These are phyloP conservation scores for Aspergillus brunneoviolaceus DNA, from an alignment of 2,329 filamentous ascomycete species.

Conservation along the genomic window DNA sequence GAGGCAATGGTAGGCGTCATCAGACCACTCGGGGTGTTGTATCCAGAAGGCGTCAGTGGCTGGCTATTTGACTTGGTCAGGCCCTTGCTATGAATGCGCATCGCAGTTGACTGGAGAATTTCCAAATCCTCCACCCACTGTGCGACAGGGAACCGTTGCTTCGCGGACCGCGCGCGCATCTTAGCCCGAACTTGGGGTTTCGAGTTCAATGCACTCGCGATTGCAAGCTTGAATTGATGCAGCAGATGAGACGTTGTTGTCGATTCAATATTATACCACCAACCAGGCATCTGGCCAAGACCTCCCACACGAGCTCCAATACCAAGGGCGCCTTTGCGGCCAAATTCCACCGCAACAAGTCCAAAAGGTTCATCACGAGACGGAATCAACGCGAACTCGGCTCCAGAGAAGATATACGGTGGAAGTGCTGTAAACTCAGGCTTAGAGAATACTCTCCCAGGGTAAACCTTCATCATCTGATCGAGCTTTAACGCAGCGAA, in stretches of 20 bases:
- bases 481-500: slow-evolving; percentile 66
- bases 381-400: slow-evolving; percentile 67
- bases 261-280: slow-evolving; percentile 69
- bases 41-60: slow-evolving; percentile 42
- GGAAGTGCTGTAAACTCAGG: slow-evolving; percentile 67
- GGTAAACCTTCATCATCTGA: slow-evolving; percentile 64
- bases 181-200: slow-evolving; percentile 56
- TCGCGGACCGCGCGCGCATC: slow-evolving; percentile 65
- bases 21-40: slow-evolving; percentile 43
- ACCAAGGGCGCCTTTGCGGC: slow-evolving; percentile 65
- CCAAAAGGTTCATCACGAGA: slow-evolving; percentile 69
- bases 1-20: slow-evolving; percentile 35
- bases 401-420: slow-evolving; percentile 66
- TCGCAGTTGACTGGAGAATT: slow-evolving; percentile 60
- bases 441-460: slow-evolving; percentile 65
- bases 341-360: slow-evolving; percentile 67
- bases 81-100: slow-evolving; percentile 56
- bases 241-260: slow-evolving; percentile 62
- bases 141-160: slow-evolving; percentile 66
- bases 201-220: slow-evolving; percentile 60
- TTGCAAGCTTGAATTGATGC: slow-evolving; percentile 64
- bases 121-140: slow-evolving; percentile 67
- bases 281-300: slow-evolving; percentile 69
- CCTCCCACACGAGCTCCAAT: slow-evolving; percentile 66
- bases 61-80: slow-evolving; percentile 31